Conservation (phyloP, 2,329 filamentous ascomycete genomes). For the Cercospora brassicicola region DNA sequence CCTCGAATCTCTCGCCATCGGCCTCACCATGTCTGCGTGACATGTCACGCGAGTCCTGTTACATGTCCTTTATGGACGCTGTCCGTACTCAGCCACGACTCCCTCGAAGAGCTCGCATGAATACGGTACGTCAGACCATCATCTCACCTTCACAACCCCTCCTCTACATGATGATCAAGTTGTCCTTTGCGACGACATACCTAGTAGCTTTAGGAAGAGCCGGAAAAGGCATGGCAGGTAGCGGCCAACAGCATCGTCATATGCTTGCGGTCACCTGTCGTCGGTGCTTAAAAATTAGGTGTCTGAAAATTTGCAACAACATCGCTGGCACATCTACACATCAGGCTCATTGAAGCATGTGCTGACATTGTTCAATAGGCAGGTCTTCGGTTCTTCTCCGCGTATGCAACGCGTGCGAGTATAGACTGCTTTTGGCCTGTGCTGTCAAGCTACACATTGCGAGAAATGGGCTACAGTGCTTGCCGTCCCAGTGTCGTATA, state of each 20-base stretch:
- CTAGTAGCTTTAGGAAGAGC: slow-evolving; percentile 52
- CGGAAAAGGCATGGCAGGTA: slow-evolving; percentile 53
- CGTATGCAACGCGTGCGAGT: background rate
- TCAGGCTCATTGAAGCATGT: background rate
- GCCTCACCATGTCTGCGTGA: background rate
- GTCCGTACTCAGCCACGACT: no score
- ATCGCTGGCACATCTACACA: background rate
- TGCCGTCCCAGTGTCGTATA: background rate
- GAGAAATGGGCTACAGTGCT: background rate
- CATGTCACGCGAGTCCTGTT: background rate
- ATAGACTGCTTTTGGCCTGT: background rate
- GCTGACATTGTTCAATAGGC: background rate
- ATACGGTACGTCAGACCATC: background rate
- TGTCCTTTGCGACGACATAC: slow-evolving; percentile 29
- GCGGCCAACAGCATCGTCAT: slow-evolving; percentile 43
- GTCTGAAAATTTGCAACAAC: slow-evolving; percentile 3
- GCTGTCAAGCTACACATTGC: background rate
- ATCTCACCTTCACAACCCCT: slow-evolving; percentile 6
- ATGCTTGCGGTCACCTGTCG: slow-evolving; percentile 41
- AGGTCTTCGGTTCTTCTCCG: background rate
- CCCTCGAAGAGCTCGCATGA: background rate
- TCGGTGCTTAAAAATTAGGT: slow-evolving; percentile 53
- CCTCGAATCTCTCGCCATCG: background rate
- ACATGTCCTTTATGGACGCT: background rate
- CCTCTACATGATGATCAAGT: slow-evolving; percentile 39